These are phyloP conservation scores for Apiospora malaysiana DNA, from an alignment of 2,329 filamentous ascomycete genomes.

Conservation along the genomic window DNA sequence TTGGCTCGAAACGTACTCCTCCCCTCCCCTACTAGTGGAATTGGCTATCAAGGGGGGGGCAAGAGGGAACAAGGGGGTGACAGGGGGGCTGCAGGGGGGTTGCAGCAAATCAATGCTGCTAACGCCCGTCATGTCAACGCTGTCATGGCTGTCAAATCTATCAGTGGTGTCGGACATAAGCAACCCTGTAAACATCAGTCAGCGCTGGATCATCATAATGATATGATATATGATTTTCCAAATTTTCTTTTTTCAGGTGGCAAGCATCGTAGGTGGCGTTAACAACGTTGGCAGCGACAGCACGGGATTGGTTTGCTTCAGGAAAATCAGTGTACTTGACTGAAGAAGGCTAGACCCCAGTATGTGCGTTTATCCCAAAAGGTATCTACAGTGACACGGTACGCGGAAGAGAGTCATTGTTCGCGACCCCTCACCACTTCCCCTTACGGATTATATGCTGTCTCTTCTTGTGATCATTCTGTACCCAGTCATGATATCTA, in stretches of 20 bases:
- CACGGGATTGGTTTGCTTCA: not conserved
- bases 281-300: not conserved
- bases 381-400: not conserved
- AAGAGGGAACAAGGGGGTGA: not conserved
- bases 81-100: not conserved
- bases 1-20: not conserved
- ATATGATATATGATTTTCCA: not conserved
- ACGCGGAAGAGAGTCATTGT: too few species aligned
- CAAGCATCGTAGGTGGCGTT: not conserved
- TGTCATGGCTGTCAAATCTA: not conserved
- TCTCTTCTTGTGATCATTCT: too few species aligned
- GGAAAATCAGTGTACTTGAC: not conserved
- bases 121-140: not conserved
- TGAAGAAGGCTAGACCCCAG: not conserved
- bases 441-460: too few species aligned
- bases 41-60: not conserved
- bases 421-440: too few species aligned
- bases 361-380: not conserved
- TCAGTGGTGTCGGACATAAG: not conserved
- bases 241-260: not conserved
- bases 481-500: not conserved
- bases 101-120: not conserved
- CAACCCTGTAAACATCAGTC: not conserved
- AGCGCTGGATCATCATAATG: conserved; percentile 10
- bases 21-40: not conserved